Conservation (phyloP, 2,329 filamentous ascomycete species). For the Talaromyces sp. region DNA sequence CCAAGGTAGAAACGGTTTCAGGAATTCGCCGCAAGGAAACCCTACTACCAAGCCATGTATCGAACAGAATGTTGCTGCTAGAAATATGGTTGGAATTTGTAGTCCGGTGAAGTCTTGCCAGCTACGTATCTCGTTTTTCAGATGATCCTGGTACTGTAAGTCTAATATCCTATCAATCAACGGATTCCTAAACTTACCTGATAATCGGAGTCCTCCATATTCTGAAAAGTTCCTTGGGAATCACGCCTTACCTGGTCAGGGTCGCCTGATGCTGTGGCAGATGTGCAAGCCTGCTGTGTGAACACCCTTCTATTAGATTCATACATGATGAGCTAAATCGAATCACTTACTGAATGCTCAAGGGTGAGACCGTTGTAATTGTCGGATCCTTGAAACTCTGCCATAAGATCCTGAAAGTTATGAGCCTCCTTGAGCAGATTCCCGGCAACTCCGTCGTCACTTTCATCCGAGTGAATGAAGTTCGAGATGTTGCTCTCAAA, state of each 20-base stretch:
- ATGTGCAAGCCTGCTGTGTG: not conserved
- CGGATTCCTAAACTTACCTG: not conserved
- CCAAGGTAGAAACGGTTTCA: not conserved
- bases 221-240: not conserved
- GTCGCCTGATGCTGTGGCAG: not conserved
- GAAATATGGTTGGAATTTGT: not conserved
- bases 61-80: not conserved
- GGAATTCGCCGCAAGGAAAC: not conserved
- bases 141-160: not conserved
- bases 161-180: not conserved
- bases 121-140: not conserved
- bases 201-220: not conserved
- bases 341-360: not conserved
- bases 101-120: not conserved
- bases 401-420: not conserved
- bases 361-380: not conserved
- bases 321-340: not conserved
- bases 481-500: not conserved
- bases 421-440: not conserved
- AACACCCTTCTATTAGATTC: not conserved
- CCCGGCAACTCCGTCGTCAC: not conserved
- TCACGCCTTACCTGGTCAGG: not conserved
- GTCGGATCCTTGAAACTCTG: not conserved
- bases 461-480: not conserved
- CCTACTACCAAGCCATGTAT: not conserved